These are phyloP conservation scores for Neltuma alba DNA, from an alignment of 306 rosid species.

Conservation along the genomic window DNA sequence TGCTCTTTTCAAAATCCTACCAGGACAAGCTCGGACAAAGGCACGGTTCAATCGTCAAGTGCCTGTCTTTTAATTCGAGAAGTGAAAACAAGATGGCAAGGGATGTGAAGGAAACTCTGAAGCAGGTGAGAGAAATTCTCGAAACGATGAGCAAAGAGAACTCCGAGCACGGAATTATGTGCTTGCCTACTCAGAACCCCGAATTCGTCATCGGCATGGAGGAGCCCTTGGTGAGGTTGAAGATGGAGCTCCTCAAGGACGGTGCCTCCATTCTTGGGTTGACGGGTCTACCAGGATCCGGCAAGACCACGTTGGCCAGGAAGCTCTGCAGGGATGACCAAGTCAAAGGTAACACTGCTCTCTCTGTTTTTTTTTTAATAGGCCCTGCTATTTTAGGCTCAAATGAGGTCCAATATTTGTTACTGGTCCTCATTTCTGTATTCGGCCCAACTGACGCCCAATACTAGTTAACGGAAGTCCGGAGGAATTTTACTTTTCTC, in stretches of 20 bases:
- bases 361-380: not conserved
- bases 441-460: too few relatives aligned
- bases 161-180: not conserved
- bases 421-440: too few relatives aligned
- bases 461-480: too few relatives aligned
- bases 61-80: not conserved
- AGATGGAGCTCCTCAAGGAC: constrained; percentile 29
- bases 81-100: constrained; percentile 1
- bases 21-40: too few relatives aligned
- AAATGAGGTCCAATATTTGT: not conserved
- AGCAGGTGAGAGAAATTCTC: constrained; percentile 5
- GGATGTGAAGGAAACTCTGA: constrained; percentile 27
- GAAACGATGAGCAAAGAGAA: not conserved
- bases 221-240: constrained; percentile 32
- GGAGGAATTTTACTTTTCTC: too few relatives aligned
- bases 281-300: constrained; percentile 55
- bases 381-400: not conserved
- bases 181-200: constrained; percentile 34
- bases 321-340: constrained; percentile 46
- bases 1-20: too few relatives aligned
- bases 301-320: constrained; percentile 54
- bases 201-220: constrained; percentile 46
- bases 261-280: constrained; percentile 27
- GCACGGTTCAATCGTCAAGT: not conserved
- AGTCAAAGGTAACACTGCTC: constrained; percentile 38